Evolutionary conservation across 1,139 yeast genomes (phyloP).

Genomic region (Taiozyma sp.): DNA sequence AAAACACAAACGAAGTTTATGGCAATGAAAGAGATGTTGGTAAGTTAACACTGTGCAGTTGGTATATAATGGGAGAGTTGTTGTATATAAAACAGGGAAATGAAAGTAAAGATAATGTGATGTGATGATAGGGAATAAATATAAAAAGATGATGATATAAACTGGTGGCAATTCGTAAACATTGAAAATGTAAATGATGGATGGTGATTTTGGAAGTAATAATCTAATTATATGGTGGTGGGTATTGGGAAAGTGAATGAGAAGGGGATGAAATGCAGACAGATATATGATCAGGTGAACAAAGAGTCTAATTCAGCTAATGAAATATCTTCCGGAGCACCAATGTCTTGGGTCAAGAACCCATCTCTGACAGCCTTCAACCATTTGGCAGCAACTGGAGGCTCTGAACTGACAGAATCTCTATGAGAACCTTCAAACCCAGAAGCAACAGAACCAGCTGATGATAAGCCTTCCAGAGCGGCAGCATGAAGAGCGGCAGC

Average conservation of each 20-base stretch:
- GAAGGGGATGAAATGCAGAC: not conserved
- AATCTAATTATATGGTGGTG: not conserved
- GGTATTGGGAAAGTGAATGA: not conserved
- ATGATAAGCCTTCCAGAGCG: constrained; percentile 36
- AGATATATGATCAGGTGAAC: constrained; percentile 27
- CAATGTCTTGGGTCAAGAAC: constrained; percentile 69
- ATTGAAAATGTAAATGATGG: not conserved
- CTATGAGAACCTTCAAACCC: constrained; percentile 12
- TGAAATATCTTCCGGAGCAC: constrained; percentile 71
- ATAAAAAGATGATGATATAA: not conserved
- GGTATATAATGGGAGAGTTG: not conserved
- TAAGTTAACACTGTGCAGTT: not conserved
- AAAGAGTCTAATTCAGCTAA: constrained; percentile 69
- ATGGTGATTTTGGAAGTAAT: not conserved
- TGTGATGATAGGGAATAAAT: not conserved
- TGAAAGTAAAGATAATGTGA: not conserved
- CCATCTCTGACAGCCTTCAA: constrained; percentile 68
- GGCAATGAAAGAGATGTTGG: not conserved
- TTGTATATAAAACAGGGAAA: not conserved
- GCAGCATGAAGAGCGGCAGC: constrained; percentile 76
- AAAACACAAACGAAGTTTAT: not conserved
- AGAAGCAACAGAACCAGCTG: constrained; percentile 20
- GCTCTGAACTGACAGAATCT: constrained; percentile 16
- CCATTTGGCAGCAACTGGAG: constrained; percentile 55
- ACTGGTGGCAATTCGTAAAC: not conserved